phyloP scores from a whole-genome alignment of 2,329 filamentous ascomycete genomes.

The Penicillium sp. region DNA sequence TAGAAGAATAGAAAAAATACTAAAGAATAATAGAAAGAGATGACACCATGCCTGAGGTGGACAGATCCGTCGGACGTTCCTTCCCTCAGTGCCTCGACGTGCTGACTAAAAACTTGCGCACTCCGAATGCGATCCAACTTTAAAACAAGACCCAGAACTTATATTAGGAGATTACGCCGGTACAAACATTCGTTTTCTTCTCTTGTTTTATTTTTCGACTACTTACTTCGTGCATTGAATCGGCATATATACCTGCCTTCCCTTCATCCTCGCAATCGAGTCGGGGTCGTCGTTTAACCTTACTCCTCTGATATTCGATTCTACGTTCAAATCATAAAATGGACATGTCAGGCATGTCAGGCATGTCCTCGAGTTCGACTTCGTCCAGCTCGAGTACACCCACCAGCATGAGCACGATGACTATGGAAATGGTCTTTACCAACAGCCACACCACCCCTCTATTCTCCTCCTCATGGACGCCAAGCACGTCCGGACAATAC shows the following conservation, averaged over 20 bases:
- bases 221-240: not conserved
- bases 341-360: slow-evolving; percentile 5
- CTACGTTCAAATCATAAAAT: not conserved
- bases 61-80: not conserved
- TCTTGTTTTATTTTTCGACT: not conserved
- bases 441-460: slow-evolving; percentile 59
- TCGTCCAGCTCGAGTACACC: slow-evolving; percentile 4
- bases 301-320: not conserved
- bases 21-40: not conserved
- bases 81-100: not conserved
- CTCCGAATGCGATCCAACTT: slow-evolving; percentile 4
- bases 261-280: not conserved
- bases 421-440: slow-evolving; percentile 44
- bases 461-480: slow-evolving; percentile 70
- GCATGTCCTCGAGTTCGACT: slow-evolving; percentile 2
- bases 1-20: no score
- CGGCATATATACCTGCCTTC: not conserved
- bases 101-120: slow-evolving; percentile 9
- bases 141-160: not conserved
- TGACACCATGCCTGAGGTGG: not conserved
- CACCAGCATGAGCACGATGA: slow-evolving; percentile 25
- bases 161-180: not conserved
- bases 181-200: not conserved
- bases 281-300: no score
- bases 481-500: slow-evolving; percentile 65